These are phyloP conservation scores for Leccinum subgranulosum DNA, from an alignment of 768 basidiomycete genomes.

Conservation along the genomic window DNA sequence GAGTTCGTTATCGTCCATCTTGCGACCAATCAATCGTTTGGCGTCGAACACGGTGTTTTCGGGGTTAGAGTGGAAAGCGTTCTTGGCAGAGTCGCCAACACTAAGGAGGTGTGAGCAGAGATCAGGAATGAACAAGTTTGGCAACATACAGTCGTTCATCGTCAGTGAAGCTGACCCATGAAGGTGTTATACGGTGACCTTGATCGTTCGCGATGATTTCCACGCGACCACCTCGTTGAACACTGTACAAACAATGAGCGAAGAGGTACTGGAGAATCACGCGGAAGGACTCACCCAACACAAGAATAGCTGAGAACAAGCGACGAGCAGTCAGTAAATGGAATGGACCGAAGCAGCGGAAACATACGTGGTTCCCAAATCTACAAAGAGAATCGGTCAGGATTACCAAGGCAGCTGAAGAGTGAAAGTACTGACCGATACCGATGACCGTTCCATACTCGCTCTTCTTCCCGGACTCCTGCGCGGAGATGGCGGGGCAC, in stretches of 20 bases:
- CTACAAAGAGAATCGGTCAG: conserved; percentile 35
- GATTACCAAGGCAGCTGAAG: accelerated
- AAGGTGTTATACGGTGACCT: conserved; percentile 86
- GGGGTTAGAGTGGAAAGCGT: conserved; percentile 90
- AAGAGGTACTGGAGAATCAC: neutral
- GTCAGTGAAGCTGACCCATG: conserved; percentile 79
- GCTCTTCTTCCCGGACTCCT: conserved; percentile 48
- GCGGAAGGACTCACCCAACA: conserved; percentile 67
- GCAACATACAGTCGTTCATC: conserved; percentile 62
- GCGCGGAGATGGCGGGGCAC: conserved; percentile 63
- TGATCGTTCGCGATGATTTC: conserved; percentile 91
- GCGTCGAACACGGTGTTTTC: conserved; percentile 95
- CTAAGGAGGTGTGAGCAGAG: conserved; percentile 9
- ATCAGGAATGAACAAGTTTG: neutral
- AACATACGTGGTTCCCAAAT: conserved; percentile 86
- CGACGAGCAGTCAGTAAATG: conserved; percentile 18
- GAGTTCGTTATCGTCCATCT: conserved; percentile 76
- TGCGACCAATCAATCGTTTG: conserved; percentile 91
- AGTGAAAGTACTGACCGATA: conserved; percentile 58
- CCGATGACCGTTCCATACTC: conserved; percentile 94
- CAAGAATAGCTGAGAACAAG: conserved; percentile 74
- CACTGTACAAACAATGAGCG: conserved; percentile 40
- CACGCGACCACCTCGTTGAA: conserved; percentile 80
- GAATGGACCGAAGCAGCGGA: neutral
- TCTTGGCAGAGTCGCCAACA: conserved; percentile 96